Percentiles rank a stretch among this genome's conserved stretches.
Evolutionary conservation across 2,329 filamentous ascomycete species (phyloP).

Genomic region (Trichophyton verrucosum): DNA sequence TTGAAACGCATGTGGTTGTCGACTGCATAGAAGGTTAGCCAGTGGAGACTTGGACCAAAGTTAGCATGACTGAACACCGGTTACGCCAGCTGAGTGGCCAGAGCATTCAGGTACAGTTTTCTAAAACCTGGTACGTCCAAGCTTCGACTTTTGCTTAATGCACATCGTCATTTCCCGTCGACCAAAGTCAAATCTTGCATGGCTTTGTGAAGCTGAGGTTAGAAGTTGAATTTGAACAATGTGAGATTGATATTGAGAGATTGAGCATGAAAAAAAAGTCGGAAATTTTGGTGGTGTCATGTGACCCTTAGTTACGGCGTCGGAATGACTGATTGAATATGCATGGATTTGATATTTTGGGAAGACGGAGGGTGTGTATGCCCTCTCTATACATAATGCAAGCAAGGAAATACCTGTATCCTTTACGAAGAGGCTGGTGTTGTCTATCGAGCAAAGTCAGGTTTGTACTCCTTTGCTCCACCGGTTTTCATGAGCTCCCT

Average conservation of each 20-base stretch:
- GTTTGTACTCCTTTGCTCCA: slow-evolving; percentile 49
- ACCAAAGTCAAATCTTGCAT: too few relatives aligned
- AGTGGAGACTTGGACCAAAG: background rate
- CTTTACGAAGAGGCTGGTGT: background rate
- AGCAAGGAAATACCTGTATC: background rate
- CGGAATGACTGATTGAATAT: background rate
- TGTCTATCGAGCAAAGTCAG: slow-evolving; percentile 45
- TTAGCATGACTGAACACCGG: background rate
- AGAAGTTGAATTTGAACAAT: background rate
- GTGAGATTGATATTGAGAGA: background rate
- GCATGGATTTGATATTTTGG: background rate
- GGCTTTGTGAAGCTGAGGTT: background rate
- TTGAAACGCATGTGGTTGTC: background rate
- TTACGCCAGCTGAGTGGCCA: background rate
- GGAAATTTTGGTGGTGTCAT: background rate
- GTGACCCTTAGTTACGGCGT: background rate
- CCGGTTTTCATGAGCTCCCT: slow-evolving; percentile 62
- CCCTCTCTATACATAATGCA: background rate
- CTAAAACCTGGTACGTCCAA: background rate
- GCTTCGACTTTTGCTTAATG: background rate
- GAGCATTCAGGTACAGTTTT: background rate
- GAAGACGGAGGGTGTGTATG: background rate
- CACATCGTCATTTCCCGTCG: background rate
- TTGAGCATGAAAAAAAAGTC: too few relatives aligned
- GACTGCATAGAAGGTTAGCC: background rate